Conservation (phyloP, 2,329 filamentous ascomycete species). For the Neofusicoccum parvum region DNA sequence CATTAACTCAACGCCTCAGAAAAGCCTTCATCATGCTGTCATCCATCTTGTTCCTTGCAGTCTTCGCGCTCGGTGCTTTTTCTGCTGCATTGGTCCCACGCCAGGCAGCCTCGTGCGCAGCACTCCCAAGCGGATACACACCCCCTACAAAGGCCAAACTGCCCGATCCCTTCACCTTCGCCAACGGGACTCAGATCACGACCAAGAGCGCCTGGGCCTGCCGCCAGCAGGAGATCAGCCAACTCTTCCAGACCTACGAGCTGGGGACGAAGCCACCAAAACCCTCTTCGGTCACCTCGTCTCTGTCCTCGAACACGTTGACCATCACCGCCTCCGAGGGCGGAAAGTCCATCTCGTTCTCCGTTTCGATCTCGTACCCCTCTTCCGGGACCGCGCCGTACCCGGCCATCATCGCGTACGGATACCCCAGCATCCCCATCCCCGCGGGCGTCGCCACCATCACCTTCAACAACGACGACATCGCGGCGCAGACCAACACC, state of each 20-base stretch:
- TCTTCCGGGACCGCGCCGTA: constrained; percentile 51
- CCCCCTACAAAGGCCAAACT: constrained; percentile 35
- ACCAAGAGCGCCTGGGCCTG: constrained; percentile 39
- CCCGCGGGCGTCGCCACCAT: constrained; percentile 59
- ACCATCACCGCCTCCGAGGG: constrained; percentile 38
- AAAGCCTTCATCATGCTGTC: neutral
- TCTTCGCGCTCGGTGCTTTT: neutral
- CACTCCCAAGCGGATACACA: constrained; percentile 34
- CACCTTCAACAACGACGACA: constrained; percentile 61
- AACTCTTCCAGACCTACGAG: constrained; percentile 40
- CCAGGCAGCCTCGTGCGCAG: neutral
- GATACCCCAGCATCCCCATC: constrained; percentile 57
- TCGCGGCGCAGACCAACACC: constrained; percentile 52
- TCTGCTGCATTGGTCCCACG: neutral
- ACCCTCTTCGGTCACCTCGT: constrained; percentile 36
- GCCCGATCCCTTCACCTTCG: constrained; percentile 43
- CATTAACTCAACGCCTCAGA: neutral
- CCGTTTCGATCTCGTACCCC: constrained; percentile 40
- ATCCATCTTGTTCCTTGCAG: neutral
- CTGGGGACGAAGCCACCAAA: constrained; percentile 41
- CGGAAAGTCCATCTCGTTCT: constrained; percentile 40
- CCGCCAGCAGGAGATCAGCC: constrained; percentile 41
- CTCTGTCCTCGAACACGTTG: constrained; percentile 35
- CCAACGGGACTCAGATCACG: constrained; percentile 37
- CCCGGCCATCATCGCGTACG: constrained; percentile 62